A percentile compares a stretch with the other conserved stretches of the same genome.
These are phyloP conservation scores for Pichia paraexigua DNA, from an alignment of 805 yeast species.

Conservation along the genomic window DNA sequence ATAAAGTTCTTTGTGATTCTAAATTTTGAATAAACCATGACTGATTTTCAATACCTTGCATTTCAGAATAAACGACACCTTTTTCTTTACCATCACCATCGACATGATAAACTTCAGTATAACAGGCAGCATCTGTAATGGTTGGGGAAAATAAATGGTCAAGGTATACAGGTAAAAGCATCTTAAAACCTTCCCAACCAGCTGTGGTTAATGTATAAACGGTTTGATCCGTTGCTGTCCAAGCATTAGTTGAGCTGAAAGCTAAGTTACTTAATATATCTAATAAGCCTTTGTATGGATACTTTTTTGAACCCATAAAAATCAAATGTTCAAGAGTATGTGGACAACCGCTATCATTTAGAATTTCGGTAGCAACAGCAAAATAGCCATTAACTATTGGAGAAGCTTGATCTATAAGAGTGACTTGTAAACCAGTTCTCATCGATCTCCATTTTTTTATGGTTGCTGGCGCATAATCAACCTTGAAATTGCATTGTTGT, in stretches of 20 bases:
- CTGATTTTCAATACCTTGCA: conserved; percentile 87
- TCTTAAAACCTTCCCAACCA: conserved; percentile 91
- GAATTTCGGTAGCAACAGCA: conserved; percentile 90
- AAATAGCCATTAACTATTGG: conserved; percentile 91
- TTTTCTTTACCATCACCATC: conserved; percentile 88
- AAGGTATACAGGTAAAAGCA: conserved; percentile 77
- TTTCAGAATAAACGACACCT: conserved; percentile 95
- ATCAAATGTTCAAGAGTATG: conserved; percentile 92
- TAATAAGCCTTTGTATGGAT: conserved; percentile 85
- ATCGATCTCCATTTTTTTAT: conserved; percentile 71
- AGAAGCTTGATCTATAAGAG: conserved; percentile 68
- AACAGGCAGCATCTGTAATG: conserved; percentile 79
- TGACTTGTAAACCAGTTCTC: conserved; percentile 76
- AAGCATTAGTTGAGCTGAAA: conserved; percentile 85
- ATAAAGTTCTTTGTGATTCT: conserved; percentile 51
- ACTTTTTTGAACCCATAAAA: conserved; percentile 86
- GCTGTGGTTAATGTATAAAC: conserved; percentile 88
- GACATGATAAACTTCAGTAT: conserved; percentile 91
- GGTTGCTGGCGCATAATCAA: conserved; percentile 67
- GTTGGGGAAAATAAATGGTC: conserved; percentile 86
- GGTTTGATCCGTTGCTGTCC: conserved; percentile 95
- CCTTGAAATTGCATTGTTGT: conserved; percentile 44
- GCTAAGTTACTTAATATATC: conserved; percentile 81
- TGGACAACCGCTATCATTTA: conserved; percentile 84
- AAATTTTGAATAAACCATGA: conserved; percentile 60